A percentile compares a stretch with the other conserved stretches of the same genome.
phyloP scores from a whole-genome alignment of 2,329 filamentous ascomycete species.

The Microsporum ferrugineum region DNA sequence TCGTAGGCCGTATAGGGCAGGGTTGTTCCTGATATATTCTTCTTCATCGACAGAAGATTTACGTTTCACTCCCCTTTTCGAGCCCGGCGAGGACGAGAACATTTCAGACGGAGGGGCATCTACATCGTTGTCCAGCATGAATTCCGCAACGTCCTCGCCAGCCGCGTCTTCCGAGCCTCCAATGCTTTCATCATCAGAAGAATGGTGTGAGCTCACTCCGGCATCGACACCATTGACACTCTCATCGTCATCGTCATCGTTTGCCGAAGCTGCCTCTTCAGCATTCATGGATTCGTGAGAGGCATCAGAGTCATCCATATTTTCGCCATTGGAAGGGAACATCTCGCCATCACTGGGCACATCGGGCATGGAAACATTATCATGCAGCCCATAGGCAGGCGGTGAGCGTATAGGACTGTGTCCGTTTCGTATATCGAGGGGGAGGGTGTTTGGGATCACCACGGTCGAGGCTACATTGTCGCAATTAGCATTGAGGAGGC shows the following conservation, averaged over 20 bases:
- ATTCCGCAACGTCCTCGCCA: constrained; percentile 53
- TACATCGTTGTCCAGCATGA: constrained; percentile 50
- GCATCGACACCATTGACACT: constrained; percentile 3
- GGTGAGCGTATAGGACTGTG: constrained; percentile 13
- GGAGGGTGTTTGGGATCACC: constrained; percentile 35
- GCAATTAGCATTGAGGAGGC: constrained; percentile 32
- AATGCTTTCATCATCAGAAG: constrained; percentile 37
- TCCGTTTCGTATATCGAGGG: constrained; percentile 24
- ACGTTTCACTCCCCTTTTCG: constrained; percentile 59
- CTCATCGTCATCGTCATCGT: constrained; percentile 1
- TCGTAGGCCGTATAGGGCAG: constrained; percentile 85
- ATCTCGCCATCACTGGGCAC: neutral
- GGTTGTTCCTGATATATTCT: constrained; percentile 78
- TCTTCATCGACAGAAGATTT: constrained; percentile 61
- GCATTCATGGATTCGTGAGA: constrained; percentile 1
- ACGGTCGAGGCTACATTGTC: constrained; percentile 33
- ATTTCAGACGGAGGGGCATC: constrained; percentile 4
- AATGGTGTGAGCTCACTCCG: constrained; percentile 34
- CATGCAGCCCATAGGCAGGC: constrained; percentile 1
- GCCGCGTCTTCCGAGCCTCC: constrained; percentile 43
- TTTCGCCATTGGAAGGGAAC: neutral
- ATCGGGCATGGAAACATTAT: constrained; percentile 7
- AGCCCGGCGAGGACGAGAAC: constrained; percentile 41
- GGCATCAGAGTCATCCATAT: constrained; percentile 5
- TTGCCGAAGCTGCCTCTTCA: constrained; percentile 15